phyloP scores from a whole-genome alignment of 768 basidiomycete genomes.

The Auriscalpium vulgare region DNA sequence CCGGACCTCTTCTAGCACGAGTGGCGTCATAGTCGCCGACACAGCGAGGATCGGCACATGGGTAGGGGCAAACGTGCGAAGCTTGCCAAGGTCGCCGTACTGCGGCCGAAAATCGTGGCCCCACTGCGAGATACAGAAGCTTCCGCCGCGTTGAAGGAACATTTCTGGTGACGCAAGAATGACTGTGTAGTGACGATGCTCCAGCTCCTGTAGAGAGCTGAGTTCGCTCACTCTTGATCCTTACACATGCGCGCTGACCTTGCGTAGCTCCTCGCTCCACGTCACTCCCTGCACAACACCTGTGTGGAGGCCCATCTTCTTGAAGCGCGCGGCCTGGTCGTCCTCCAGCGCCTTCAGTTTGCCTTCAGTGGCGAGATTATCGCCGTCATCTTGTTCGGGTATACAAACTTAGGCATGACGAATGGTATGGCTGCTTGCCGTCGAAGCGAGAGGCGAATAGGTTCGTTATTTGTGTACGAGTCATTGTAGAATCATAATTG shows the following conservation, averaged over 20 bases:
- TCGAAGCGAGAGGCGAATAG: too few relatives aligned
- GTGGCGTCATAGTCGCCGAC: neutral
- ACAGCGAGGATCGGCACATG: neutral
- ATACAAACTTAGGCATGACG: constrained; percentile 24
- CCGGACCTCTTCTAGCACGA: neutral
- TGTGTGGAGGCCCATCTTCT: neutral
- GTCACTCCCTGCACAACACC: neutral
- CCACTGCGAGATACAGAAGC: neutral
- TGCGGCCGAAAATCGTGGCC: neutral
- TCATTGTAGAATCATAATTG: too few relatives aligned
- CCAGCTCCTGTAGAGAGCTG: neutral
- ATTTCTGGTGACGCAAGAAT: neutral
- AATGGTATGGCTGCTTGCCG: constrained; percentile 13
- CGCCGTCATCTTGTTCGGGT: constrained; percentile 19
- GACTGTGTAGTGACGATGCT: neutral
- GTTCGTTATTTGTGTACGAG: too few relatives aligned
- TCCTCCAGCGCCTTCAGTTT: constrained; percentile 27
- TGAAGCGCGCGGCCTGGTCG: constrained; percentile 20
- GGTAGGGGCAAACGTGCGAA: neutral
- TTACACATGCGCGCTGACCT: too few relatives aligned
- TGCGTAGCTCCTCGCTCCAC: neutral
- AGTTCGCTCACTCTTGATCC: too few relatives aligned
- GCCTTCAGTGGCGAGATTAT: constrained; percentile 32
- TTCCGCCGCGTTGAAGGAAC: neutral
- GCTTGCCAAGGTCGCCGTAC: neutral